Base-by-base conservation (phyloP, 345 rosid genomes). In the Arabidopsis suecica region DNA sequence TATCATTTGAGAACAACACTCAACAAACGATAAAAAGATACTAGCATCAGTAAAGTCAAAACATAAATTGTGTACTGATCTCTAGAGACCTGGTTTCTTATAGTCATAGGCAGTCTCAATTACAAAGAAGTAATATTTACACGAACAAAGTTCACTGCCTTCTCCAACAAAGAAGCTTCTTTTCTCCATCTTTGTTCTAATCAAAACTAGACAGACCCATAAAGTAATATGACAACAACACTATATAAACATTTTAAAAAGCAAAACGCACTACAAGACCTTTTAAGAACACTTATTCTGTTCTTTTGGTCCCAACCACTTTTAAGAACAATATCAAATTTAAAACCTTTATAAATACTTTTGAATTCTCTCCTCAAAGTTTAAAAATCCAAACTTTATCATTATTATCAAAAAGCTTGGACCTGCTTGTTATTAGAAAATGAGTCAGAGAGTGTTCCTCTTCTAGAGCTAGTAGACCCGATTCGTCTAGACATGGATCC, bases 401-500 rank as follows among this genome's bases (percentile, higher is more conserved):
- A 54, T 6, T 55, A 54, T 7, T 34, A 37, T 7, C 25, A 41
- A 41, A 41, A 61, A 61, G 6, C 13, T 23, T 41, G 50, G 47
- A 87, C 96, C 95, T 90, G 93, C 61, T 94, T 89, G 33, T 68
- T 88, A 70, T 80, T 86, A 38, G 94, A 72, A 64, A 86, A 75
- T 55, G 92, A 86, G 77, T 89, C 94, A 69, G 91, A 50, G 42
- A 80, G 84, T 25, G 75, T 82, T 38, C 79, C 83, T 70, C 61
- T 77, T 66, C 91, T 84, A 36, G 94, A 80, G 82, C 91, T 88
- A 32, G 98, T 88, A 57, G 93, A 87, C 76, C 96, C 88, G 51
- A 88, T 80, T 53, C 96, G 84, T 61, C 96, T 82, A 9, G 98
- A 91, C 90, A 91, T 88, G 84, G 97, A 91, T 79, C 97, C 97